Evolutionary conservation across 2,329 filamentous ascomycete species (phyloP), one percentile per base, ranked within the genome.

Genomic region (Nothopassalora personata): DNA sequence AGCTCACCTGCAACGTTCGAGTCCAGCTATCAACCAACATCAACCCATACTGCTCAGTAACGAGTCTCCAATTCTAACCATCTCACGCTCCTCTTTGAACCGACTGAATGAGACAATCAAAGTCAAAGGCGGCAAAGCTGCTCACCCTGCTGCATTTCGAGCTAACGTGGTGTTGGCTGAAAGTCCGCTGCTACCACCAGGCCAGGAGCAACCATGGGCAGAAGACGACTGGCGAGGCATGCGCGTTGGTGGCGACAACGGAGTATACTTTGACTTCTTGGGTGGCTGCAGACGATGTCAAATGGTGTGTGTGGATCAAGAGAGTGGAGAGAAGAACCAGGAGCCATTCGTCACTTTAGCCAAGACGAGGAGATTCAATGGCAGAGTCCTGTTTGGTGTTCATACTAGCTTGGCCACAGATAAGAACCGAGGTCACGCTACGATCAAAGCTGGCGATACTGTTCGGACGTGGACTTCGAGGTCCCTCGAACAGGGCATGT

Each of bases 261-360:
- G 73, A 69, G 80, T 86, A 59, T 73, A 75, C 9, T 89, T 90
- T 67, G 80, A 88, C 61, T 84, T 95, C 68, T 76, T 97, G 4
- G 93, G 92, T 0, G 84, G 89, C 3, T 99, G 94, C 69, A 84
- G 91, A 60, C 80, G 94, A 60, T 99, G 94, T 67, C 91, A 96
- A 72, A 97, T 99, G 92, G 88, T 99, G 9, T 97, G 93, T 71
- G 85, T 97, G 49, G 87, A 99, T 69, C 94, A 97, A 72, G 79
- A 85, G 50, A 96, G 88, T 11, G 91, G 86, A 0, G 81, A 85
- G 63, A 89, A 86, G 72, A 85, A 86, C 63, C 85, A 91, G 63
- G 94, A 97, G 73, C 94, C 94, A 0, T 96, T 94, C 70, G 83
- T 89, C 3, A 97, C 91, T 0, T 76, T 99, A 59, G 87, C 89